Percentiles rank a stretch among this genome's conserved stretches.
Evolutionary conservation across 805 yeast genomes (phyloP).

Genomic region (Zygoascus tannicola): DNA sequence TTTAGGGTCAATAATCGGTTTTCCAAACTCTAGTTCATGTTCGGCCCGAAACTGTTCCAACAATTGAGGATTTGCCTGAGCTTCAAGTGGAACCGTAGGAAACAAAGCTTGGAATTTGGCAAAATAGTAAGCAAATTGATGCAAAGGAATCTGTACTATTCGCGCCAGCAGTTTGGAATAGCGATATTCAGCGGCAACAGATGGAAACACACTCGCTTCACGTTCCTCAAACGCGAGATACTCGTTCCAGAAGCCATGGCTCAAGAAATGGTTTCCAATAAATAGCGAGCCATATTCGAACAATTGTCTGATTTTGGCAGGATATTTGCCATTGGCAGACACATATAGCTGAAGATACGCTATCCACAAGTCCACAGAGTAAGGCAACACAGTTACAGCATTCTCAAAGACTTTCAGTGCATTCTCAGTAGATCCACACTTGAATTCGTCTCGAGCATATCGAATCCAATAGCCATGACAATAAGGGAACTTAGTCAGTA

Average conservation of each 20-base stretch:
- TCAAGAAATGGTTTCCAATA: conserved; percentile 63
- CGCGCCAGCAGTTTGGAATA: conserved; percentile 31
- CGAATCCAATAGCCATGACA: conserved; percentile 35
- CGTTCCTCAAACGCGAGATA: conserved; percentile 54
- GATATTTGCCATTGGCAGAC: conserved; percentile 13
- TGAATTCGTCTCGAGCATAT: conserved; percentile 32
- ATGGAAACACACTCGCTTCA: conserved; percentile 32
- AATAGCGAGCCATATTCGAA: conserved; percentile 41
- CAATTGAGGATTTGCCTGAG: conserved; percentile 25
- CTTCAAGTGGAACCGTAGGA: conserved; percentile 28
- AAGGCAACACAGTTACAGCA: conserved; percentile 25
- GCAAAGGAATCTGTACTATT: conserved; percentile 49
- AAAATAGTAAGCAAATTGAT: conserved; percentile 76
- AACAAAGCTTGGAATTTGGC: conserved; percentile 30
- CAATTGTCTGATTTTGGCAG: conserved; percentile 14
- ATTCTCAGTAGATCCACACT: conserved; percentile 23
- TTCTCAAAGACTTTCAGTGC: conserved; percentile 28
- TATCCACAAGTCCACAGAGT: conserved; percentile 30
- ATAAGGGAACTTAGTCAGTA: conserved; percentile 29
- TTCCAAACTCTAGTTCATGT: conserved; percentile 10
- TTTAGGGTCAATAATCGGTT: not conserved
- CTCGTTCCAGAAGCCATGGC: conserved; percentile 79
- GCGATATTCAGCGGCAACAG: not conserved
- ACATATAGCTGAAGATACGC: conserved; percentile 28
- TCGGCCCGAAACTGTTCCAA: conserved; percentile 27